Evolutionary conservation across 352 stramenopile genomes (phyloP).

Genomic region (Globisporangium emineosum): DNA sequence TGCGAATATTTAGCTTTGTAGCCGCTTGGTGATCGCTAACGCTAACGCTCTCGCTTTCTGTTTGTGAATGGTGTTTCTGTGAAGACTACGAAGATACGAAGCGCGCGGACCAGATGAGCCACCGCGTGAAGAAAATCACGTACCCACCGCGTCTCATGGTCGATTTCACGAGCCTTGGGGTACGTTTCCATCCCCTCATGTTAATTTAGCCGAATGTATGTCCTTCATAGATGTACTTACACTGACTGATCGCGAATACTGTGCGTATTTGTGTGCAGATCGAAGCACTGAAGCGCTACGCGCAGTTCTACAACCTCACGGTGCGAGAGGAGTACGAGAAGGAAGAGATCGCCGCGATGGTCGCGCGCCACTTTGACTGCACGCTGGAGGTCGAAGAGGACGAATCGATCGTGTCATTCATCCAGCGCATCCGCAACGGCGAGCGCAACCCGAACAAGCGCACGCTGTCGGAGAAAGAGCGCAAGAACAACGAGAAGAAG

Average conservation of each 20-base stretch:
- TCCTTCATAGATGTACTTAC: background rate
- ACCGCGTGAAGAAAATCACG: slow-evolving; percentile 42
- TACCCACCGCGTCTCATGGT: slow-evolving; percentile 83
- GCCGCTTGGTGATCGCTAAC: background rate
- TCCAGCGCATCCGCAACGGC: slow-evolving; percentile 81
- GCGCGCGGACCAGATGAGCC: slow-evolving; percentile 32
- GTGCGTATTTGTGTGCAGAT: slow-evolving; percentile 31
- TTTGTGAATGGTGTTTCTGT: background rate
- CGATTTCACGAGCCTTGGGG: slow-evolving; percentile 76
- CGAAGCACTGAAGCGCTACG: slow-evolving; percentile 72
- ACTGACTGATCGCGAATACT: background rate
- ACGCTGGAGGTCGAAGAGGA: slow-evolving; percentile 82
- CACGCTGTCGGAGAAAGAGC: slow-evolving; percentile 57
- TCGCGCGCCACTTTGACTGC: slow-evolving; percentile 78
- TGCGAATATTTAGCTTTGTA: background rate
- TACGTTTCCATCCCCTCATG: slow-evolving; percentile 27
- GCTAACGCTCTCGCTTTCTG: background rate
- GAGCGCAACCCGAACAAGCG: slow-evolving; percentile 59
- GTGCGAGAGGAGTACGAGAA: slow-evolving; percentile 57
- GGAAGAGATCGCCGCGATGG: slow-evolving; percentile 69
- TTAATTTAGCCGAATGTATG: background rate
- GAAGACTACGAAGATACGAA: slow-evolving; percentile 31
- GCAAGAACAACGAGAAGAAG: slow-evolving; percentile 57
- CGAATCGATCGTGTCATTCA: slow-evolving; percentile 84
- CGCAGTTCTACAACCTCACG: slow-evolving; percentile 75